Evolutionary conservation across 306 rosid genomes (phyloP).

Genomic region (Astragalus membranaceus): DNA sequence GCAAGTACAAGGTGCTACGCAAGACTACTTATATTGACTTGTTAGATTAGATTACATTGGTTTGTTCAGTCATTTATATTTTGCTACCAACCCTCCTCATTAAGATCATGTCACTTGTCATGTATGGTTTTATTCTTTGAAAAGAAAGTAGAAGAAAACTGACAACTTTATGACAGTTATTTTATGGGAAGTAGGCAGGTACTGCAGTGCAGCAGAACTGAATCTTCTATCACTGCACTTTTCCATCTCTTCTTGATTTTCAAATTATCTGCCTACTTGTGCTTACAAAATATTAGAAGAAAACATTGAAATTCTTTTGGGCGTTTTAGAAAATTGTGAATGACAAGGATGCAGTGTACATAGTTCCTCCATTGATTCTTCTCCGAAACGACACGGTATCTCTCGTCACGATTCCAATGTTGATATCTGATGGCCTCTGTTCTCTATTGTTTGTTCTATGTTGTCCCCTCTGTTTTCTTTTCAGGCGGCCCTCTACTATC

Average conservation of each 20-base stretch:
- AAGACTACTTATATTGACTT: not conserved
- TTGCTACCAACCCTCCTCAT: not conserved
- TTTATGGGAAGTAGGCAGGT: no score
- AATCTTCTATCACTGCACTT: not conserved
- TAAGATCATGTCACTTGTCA: not conserved
- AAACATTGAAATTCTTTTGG: no score
- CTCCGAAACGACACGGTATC: no score
- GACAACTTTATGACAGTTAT: not conserved
- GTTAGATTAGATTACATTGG: not conserved
- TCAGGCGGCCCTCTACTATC: no score
- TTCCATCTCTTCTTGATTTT: conserved; percentile 1
- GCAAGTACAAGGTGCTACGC: conserved; percentile 59
- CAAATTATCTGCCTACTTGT: not conserved
- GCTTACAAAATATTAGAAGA: no score
- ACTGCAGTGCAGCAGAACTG: not conserved
- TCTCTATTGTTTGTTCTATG: no score
- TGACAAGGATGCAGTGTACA: no score
- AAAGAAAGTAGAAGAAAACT: not conserved
- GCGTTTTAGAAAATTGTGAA: no score
- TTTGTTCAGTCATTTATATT: not conserved
- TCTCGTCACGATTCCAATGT: no score
- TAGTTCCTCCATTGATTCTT: no score
- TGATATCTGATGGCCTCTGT: no score
- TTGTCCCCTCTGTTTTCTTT: no score
- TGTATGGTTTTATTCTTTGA: not conserved